Evolutionary conservation across 192 early-diverging fungal species (phyloP).

Genomic region (Neocallimastix lanati): DNA sequence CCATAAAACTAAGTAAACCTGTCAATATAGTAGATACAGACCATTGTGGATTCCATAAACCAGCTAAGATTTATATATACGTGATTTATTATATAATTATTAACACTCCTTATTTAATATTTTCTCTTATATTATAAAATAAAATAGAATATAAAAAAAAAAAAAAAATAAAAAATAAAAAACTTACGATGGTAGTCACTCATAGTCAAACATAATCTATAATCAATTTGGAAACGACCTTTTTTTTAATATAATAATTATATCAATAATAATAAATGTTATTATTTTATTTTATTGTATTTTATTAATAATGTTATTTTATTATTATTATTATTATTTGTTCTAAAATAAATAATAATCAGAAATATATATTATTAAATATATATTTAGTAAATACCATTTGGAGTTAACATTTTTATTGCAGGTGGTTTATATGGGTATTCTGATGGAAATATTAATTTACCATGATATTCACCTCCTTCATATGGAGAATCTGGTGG

Average conservation of each 20-base stretch:
- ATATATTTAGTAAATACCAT: too few relatives aligned
- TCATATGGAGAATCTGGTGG: constrained; percentile 90
- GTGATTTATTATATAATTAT: too few relatives aligned
- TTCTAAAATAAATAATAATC: too few relatives aligned
- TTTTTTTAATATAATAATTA: too few relatives aligned
- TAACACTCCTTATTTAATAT: too few relatives aligned
- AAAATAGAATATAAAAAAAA: too few relatives aligned
- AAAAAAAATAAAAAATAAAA: neutral
- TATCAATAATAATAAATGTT: neutral
- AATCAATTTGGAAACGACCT: constrained; percentile 85
- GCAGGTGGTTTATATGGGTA: constrained; percentile 88
- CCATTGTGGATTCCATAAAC: constrained; percentile 93
- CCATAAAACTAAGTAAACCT: constrained; percentile 92
- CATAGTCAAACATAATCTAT: constrained; percentile 86
- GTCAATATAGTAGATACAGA: constrained; percentile 90
- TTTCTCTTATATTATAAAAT: too few relatives aligned
- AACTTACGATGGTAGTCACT: constrained; percentile 76
- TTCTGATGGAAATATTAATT: constrained; percentile 72
- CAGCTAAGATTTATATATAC: constrained; percentile 6
- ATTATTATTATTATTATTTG: too few relatives aligned
- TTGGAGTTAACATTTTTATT: constrained; percentile 65
- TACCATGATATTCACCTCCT: constrained; percentile 88
- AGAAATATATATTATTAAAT: too few relatives aligned
- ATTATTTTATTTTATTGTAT: too few relatives aligned
- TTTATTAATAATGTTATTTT: too few relatives aligned